phyloP scores from a whole-genome alignment of 2,329 filamentous ascomycete genomes.

The Hymenoscyphus occultus region DNA sequence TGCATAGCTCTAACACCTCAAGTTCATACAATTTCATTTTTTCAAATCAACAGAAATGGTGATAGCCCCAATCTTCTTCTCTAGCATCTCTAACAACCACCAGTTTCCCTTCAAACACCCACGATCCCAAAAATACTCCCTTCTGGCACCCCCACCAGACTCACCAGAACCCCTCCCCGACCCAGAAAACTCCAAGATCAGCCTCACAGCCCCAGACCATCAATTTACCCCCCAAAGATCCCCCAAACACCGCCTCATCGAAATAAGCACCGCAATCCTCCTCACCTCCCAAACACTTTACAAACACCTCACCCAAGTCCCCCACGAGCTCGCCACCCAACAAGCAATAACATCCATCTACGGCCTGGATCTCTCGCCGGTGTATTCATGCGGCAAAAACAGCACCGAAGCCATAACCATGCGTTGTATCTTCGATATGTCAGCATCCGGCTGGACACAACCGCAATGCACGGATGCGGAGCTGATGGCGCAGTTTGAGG shows the following conservation, averaged over 20 bases:
- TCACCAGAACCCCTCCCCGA: neutral
- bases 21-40: no score
- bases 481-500: neutral
- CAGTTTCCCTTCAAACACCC: neutral
- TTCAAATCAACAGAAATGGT: neutral
- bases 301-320: neutral
- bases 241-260: neutral
- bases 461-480: neutral
- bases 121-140: neutral
- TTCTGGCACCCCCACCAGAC: neutral
- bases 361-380: neutral
- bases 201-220: neutral
- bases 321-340: neutral
- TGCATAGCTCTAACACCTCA: no score
- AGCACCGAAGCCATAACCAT: neutral
- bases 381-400: neutral
- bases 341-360: neutral
- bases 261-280: neutral
- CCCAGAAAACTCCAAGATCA: neutral
- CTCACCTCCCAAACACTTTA: neutral
- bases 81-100: neutral
- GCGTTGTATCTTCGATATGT: slow-evolving; percentile 6
- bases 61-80: neutral
- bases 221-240: neutral
- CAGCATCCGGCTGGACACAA: neutral